Conservation (phyloP, 2,329 filamentous ascomycete species). For the Colletotrichum aenigma region DNA sequence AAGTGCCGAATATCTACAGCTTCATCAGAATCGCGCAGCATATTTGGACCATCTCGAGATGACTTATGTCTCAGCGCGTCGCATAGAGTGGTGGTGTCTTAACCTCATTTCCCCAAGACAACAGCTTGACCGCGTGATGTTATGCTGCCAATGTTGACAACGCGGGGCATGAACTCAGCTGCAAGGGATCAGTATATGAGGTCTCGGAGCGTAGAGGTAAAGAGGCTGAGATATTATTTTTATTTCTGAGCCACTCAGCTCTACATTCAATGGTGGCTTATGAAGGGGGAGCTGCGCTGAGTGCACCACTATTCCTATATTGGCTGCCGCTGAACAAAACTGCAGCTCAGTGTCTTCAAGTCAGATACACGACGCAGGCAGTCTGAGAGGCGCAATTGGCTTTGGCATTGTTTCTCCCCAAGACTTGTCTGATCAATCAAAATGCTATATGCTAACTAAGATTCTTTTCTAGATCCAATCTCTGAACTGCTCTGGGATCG, state of each 20-base stretch:
- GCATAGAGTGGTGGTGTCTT: neutral
- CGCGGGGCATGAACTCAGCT: neutral
- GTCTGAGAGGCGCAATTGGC: neutral
- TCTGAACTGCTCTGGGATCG: neutral
- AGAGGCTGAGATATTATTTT: neutral
- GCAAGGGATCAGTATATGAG: neutral
- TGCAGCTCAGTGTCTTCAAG: neutral
- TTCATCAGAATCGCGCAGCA: neutral
- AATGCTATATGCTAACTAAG: neutral
- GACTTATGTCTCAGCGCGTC: neutral
- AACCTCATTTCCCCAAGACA: neutral
- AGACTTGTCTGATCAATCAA: neutral
- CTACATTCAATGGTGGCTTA: neutral
- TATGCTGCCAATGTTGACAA: neutral
- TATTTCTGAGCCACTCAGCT: neutral
- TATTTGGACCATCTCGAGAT: neutral
- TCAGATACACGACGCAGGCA: neutral
- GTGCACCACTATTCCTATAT: accelerated
- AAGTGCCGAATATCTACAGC: neutral
- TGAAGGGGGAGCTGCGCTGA: neutral
- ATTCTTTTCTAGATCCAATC: no score
- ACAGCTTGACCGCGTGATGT: neutral
- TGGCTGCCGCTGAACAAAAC: accelerated
- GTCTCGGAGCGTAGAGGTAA: accelerated
- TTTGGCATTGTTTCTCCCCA: neutral